phyloP scores from a whole-genome alignment of 2,329 filamentous ascomycete genomes.

The Ophiostoma fasciatum region DNA sequence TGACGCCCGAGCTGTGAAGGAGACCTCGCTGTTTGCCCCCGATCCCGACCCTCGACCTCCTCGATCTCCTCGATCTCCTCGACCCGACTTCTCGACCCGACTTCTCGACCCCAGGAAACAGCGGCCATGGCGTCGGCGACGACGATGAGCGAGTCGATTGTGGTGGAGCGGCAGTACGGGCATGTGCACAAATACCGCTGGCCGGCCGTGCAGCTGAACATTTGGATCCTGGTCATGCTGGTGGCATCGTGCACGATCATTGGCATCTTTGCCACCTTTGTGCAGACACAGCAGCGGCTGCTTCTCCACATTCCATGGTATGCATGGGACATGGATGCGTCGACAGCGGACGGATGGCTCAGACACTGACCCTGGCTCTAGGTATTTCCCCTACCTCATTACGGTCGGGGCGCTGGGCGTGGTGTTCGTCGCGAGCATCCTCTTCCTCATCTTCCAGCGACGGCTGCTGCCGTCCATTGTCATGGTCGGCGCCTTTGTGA shows the following conservation, averaged over 20 bases:
- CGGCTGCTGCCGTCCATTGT: conserved; percentile 47
- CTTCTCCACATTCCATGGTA: conserved; percentile 46
- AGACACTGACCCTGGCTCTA: conserved; percentile 17
- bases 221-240: conserved; percentile 54
- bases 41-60: no score
- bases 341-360: no score
- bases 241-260: conserved; percentile 42
- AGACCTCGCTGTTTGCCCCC: no score
- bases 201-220: conserved; percentile 51
- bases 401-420: conserved; percentile 44
- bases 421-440: conserved; percentile 48
- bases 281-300: conserved; percentile 42
- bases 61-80: no score
- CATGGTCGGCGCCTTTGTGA: conserved; percentile 48
- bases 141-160: conserved; percentile 4
- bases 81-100: no score
- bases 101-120: no score
- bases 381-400: conserved; percentile 56
- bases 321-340: no score
- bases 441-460: conserved; percentile 46
- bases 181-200: conserved; percentile 44
- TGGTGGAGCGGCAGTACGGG: conserved; percentile 1
- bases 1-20: no score
- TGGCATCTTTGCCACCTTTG: conserved; percentile 45
- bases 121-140: conserved; percentile 6